A percentile compares a stretch with the other conserved stretches of the same genome.
These are phyloP conservation scores for Orbilia javanica DNA, from an alignment of 2,329 filamentous ascomycete species.

Conservation along the genomic window DNA sequence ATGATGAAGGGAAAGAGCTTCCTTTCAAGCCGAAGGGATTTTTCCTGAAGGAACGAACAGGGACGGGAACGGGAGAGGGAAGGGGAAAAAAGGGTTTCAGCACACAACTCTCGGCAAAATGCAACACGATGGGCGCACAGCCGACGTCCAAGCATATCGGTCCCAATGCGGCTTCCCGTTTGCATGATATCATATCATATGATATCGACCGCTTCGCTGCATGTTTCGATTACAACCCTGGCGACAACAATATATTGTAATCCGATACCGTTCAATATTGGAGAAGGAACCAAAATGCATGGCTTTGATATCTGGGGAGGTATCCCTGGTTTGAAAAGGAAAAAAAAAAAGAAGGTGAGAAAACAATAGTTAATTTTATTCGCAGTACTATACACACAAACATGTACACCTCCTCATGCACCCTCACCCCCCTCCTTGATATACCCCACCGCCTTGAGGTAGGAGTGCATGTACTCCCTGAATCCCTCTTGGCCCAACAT, in stretches of 20 bases:
- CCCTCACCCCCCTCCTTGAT: background rate
- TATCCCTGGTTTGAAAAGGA: too few species aligned
- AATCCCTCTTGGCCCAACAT: slow-evolving; percentile 7
- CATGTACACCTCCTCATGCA: background rate
- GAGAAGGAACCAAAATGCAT: too few species aligned
- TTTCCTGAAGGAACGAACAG: slow-evolving; percentile 7
- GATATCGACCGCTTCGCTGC: background rate
- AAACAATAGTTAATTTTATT: too few species aligned
- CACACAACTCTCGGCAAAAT: slow-evolving; percentile 37
- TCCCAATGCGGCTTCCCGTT: slow-evolving; percentile 4
- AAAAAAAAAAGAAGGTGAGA: background rate
- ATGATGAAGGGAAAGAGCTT: slow-evolving; percentile 15
- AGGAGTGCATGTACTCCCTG: slow-evolving; percentile 1
- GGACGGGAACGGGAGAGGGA: background rate
- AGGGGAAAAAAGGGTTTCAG: slow-evolving; percentile 44
- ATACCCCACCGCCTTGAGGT: slow-evolving; percentile 2
- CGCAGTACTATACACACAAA: background rate
- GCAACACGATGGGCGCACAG: slow-evolving; percentile 41
- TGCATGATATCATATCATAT: background rate
- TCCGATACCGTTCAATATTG: too few species aligned
- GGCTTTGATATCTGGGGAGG: background rate
- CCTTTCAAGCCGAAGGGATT: slow-evolving; percentile 27
- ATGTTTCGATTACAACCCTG: background rate
- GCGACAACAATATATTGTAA: too few species aligned
- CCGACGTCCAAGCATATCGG: slow-evolving; percentile 3